Evolutionary conservation across 2,329 filamentous ascomycete species (phyloP).

Genomic region (Stachybotrys echinatus): DNA sequence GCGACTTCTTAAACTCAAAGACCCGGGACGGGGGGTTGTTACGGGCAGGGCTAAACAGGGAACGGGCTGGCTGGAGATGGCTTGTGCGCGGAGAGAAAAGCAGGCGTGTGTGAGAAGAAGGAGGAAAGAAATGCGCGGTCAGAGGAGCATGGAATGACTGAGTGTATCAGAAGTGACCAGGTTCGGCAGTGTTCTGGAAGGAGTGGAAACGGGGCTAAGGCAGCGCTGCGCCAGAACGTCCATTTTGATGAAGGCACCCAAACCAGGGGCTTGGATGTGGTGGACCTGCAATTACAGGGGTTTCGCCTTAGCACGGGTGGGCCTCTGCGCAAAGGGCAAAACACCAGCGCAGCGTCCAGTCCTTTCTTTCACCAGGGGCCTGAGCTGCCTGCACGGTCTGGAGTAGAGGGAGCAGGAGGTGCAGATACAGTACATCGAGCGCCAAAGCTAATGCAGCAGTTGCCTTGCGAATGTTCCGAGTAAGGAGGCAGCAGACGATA

Average conservation of each 20-base stretch:
- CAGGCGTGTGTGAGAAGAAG: not conserved
- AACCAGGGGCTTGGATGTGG: not conserved
- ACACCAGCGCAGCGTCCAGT: too few relatives aligned
- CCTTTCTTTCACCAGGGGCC: too few relatives aligned
- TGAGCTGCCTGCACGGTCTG: too few relatives aligned
- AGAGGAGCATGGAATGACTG: not conserved
- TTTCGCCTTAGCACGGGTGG: too few relatives aligned
- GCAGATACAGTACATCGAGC: not conserved
- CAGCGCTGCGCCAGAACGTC: too few relatives aligned
- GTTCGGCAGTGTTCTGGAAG: conserved; percentile 2
- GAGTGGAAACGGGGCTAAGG: conserved; percentile 1
- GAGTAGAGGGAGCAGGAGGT: too few relatives aligned
- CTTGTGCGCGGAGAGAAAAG: not conserved
- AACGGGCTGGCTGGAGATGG: conserved; percentile 5
- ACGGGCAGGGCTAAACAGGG: not conserved
- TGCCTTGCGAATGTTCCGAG: too few relatives aligned
- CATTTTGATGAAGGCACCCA: too few relatives aligned
- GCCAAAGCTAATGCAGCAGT: too few relatives aligned
- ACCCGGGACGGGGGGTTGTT: conserved; percentile 2
- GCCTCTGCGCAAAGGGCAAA: too few relatives aligned
- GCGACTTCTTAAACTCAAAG: conserved; percentile 6
- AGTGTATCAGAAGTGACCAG: not conserved
- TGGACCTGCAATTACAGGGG: not conserved
- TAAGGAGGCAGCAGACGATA: not conserved
- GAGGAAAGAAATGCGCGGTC: not conserved